Base-by-base conservation (phyloP, 495 filamentous ascomycete species). In the Penicillium tannophilum region DNA sequence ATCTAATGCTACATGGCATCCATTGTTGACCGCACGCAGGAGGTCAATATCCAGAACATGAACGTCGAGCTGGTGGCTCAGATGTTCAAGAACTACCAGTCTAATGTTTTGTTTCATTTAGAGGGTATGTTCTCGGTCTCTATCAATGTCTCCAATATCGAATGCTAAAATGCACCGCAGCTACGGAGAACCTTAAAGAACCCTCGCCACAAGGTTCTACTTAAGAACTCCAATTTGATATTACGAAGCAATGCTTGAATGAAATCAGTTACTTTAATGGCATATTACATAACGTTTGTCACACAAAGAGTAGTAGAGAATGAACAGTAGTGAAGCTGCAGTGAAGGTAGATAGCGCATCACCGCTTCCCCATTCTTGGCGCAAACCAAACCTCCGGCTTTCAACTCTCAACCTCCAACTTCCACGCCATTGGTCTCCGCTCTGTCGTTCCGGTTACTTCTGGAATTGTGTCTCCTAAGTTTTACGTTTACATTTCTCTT, bases 1-100 rank as follows among this genome's bases (percentile, higher is more conserved):
- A 3, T 6, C 9, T 35, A 17, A 12, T 36, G 20, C 10, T 42
- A 12, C 54, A 26, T 20, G 26, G 4, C 16, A 12, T 44, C 16
- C 26, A 26, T 55, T 19, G 20, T 14, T 63, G 26, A 56, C 43
- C 46, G 53, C 41, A 4, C 26, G 5, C 61, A 97, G 91, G 92
- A 97, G 63, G 96, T 97, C 84, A 98, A 97, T 70, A 87, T 96
- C 36, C 89, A 96, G 63, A 98, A 98, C 65, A 96, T 97, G 92
- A 93, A 98, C 69, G 90, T 97, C 6, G 94, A 98, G 76, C 81
- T 98, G 9, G 94, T 98, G 4, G 92, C 94, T 8, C 94, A 98
- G 73, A 98, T 98, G 94, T 98, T 98, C 80, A 97, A 97, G 82
- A 98, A 98, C 75, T 98, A 98, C 71, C 92, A 96, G 72, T 96